Evolutionary conservation across 164 flowering plant genomes (phyloP).

Genomic region (Hamamelis virginiana): DNA sequence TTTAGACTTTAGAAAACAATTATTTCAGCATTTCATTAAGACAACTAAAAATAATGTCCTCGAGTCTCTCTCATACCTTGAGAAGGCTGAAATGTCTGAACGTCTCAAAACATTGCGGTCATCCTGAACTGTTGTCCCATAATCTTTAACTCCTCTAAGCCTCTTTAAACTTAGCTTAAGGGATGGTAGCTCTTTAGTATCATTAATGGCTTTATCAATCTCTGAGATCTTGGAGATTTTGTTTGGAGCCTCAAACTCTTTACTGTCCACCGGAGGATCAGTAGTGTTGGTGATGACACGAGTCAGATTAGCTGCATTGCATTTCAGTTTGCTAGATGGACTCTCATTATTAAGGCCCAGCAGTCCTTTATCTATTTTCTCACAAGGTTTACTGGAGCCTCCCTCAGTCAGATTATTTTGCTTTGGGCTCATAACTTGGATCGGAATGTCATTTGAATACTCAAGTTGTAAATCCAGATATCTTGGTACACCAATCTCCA

Average conservation of each 20-base stretch:
- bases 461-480: constrained; percentile 32
- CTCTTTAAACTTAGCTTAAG: constrained; percentile 56
- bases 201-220: constrained; percentile 19
- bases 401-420: constrained; percentile 24
- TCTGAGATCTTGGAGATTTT: constrained; percentile 27
- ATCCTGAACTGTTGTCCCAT: constrained; percentile 24
- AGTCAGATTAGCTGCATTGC: constrained; percentile 25
- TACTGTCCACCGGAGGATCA: constrained; percentile 20
- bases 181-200: constrained; percentile 38
- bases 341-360: constrained; percentile 27
- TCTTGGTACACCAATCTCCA: constrained; percentile 37
- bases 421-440: constrained; percentile 15
- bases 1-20: background rate
- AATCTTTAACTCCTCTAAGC: constrained; percentile 34
- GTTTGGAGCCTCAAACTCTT: constrained; percentile 26
- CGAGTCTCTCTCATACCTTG: constrained; percentile 23
- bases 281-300: constrained; percentile 18
- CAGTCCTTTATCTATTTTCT: constrained; percentile 27
- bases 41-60: background rate
- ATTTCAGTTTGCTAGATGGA: constrained; percentile 19
- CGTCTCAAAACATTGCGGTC: constrained; percentile 52
- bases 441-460: constrained; percentile 22
- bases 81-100: constrained; percentile 65
- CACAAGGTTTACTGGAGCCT: constrained; percentile 14
- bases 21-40: background rate